Base-by-base conservation (phyloP, 352 stramenopile genomes). In the Phytophthora brassicae region DNA sequence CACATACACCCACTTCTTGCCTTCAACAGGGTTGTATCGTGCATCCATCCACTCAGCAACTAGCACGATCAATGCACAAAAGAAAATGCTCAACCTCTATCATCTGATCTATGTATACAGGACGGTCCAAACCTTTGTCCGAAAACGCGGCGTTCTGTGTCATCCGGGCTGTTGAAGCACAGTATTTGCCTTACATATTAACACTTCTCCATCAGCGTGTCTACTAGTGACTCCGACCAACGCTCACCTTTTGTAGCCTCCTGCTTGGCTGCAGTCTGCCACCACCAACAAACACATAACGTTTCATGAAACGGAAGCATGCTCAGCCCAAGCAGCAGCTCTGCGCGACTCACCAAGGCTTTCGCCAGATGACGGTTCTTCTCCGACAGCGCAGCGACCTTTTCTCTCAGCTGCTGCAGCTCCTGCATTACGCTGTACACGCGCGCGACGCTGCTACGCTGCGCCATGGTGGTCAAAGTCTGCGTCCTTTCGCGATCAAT, bases 331-430 rank as follows among this genome's bases (percentile, higher is more conserved):
- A 49, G 14, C 17, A 22, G 20, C 12, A 33, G 11, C 20, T 16
- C n/a, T 31, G 36, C 23, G 23, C 41, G 44, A 54, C 68, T 48
- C 24, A 86, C 83, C 75, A 92, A 45, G 39, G 82, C 72, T 67
- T 84, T 89, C 2, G 83, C 83, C 23, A 92, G 59, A 9, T 87
- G 66, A 28, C 66, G 64, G 63, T 92, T 92, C 48, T 78, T 89
- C 36, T 82, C 68, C 6, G 75, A 71, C 7, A 88, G 66, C 42
- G 55, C 65, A 13, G 35, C 52, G 3, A 74, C 68, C 39, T 86
- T 72, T 14, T 73, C 68, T 26, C 81, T 77, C 22, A 92, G 53
- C 49, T 74, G 68, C 43, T 86, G 69, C 46, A 88, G 52, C 62
- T 92, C 83, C 44, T 88, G 72, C 61, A 89, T 80, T 49, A 88